phyloP scores from a whole-genome alignment of 805 yeast species.

The Debaryomyces castellii region DNA sequence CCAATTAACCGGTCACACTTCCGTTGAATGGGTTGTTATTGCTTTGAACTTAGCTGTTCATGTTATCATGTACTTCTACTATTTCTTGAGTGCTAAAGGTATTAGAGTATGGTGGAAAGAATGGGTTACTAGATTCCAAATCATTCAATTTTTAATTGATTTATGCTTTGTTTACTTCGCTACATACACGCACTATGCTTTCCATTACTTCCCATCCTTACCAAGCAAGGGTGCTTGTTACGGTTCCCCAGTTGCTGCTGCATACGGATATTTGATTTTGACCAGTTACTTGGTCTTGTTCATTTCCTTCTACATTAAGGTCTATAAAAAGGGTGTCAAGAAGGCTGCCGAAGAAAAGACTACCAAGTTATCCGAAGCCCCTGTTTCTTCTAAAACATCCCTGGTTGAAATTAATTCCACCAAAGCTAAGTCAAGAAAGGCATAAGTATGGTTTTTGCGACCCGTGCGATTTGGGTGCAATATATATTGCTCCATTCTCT shows the following conservation, averaged over 20 bases:
- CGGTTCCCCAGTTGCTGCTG: slow-evolving; percentile 92
- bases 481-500: background rate
- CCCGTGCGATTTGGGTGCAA: background rate
- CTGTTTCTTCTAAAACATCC: slow-evolving; percentile 10
- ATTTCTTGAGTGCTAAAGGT: slow-evolving; percentile 88
- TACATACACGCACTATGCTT: slow-evolving; percentile 85
- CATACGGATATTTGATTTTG: slow-evolving; percentile 83
- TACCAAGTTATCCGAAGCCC: slow-evolving; percentile 3
- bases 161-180: slow-evolving; percentile 90
- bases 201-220: slow-evolving; percentile 57
- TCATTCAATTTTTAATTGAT: slow-evolving; percentile 88
- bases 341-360: slow-evolving; percentile 14
- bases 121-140: slow-evolving; percentile 97
- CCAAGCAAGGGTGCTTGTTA: slow-evolving; percentile 81
- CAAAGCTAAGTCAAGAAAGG: slow-evolving; percentile 38
- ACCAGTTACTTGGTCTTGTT: slow-evolving; percentile 86
- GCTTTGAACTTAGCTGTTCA: slow-evolving; percentile 87
- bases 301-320: slow-evolving; percentile 88
- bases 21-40: slow-evolving; percentile 95
- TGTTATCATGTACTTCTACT: slow-evolving; percentile 97
- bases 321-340: slow-evolving; percentile 51
- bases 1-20: slow-evolving; percentile 84
- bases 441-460: slow-evolving; percentile 12
- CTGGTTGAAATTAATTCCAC: slow-evolving; percentile 12
- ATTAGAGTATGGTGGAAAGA: slow-evolving; percentile 99